Percentiles rank a stretch among this genome's conserved stretches.
Evolutionary conservation across 495 filamentous ascomycete genomes (phyloP).

Genomic region (Margaritispora aquatica): DNA sequence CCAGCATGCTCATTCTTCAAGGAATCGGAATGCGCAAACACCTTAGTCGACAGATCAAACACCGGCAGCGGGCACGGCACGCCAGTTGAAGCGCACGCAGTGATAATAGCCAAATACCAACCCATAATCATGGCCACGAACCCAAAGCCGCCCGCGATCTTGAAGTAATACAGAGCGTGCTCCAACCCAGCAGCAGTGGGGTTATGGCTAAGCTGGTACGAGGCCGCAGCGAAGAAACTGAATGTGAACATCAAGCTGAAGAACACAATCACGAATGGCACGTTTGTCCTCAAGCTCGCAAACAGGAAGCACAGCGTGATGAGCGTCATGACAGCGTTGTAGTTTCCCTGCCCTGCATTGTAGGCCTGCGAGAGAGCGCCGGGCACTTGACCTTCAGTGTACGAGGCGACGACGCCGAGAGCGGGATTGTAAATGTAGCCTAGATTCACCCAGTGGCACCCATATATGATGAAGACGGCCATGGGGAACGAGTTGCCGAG

Average conservation of each 20-base stretch:
- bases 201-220: slow-evolving; percentile 9
- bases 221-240: slow-evolving; percentile 2
- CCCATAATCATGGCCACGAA: slow-evolving; percentile 15
- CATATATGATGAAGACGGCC: slow-evolving; percentile 54
- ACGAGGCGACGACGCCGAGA: neutral
- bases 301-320: slow-evolving; percentile 7
- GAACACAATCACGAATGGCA: slow-evolving; percentile 14
- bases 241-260: slow-evolving; percentile 7
- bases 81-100: slow-evolving; percentile 8
- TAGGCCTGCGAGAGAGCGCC: slow-evolving; percentile 8
- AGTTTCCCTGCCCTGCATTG: slow-evolving; percentile 14
- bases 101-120: slow-evolving; percentile 8
- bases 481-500: slow-evolving; percentile 67
- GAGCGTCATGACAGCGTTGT: slow-evolving; percentile 12
- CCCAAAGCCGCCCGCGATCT: slow-evolving; percentile 15
- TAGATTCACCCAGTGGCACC: slow-evolving; percentile 49
- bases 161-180: slow-evolving; percentile 12
- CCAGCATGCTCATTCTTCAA: slow-evolving; percentile 10
- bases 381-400: neutral
- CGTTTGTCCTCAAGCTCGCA: slow-evolving; percentile 5
- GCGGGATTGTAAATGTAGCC: slow-evolving; percentile 20
- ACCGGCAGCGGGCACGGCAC: slow-evolving; percentile 10
- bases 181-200: neutral
- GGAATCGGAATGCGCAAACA: neutral
- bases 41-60: slow-evolving; percentile 8